phyloP scores from a whole-genome alignment of 2,329 filamentous ascomycete genomes.

The Sclerotinia glacialis region DNA sequence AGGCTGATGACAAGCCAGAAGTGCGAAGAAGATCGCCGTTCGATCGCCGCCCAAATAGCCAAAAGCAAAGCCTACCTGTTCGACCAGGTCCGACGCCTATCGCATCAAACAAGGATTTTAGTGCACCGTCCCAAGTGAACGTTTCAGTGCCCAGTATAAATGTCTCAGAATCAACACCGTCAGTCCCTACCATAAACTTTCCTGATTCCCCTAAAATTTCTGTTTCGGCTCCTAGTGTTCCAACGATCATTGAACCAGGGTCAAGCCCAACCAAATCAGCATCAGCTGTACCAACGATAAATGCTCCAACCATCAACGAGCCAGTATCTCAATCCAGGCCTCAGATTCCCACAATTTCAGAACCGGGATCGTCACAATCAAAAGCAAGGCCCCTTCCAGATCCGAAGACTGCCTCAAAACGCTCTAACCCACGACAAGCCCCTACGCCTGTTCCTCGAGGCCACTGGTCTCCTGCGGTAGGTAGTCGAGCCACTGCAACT shows the following conservation, averaged over 20 bases:
- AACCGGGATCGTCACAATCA: constrained; percentile 38
- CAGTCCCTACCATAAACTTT: constrained; percentile 38
- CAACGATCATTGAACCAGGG: constrained; percentile 40
- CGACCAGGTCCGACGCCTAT: constrained; percentile 34
- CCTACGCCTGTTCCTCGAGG: constrained; percentile 35
- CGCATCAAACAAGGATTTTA: constrained; percentile 42
- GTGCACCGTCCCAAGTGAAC: constrained; percentile 47
- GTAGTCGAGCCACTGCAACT: constrained; percentile 60
- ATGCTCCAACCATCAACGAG: constrained; percentile 34
- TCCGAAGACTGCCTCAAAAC: constrained; percentile 39
- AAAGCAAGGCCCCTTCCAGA: constrained; percentile 40
- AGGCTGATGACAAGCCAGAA: constrained; percentile 65
- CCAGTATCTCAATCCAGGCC: constrained; percentile 23
- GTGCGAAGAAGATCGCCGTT: constrained; percentile 40
- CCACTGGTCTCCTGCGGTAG: constrained; percentile 58
- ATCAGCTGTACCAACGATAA: constrained; percentile 33
- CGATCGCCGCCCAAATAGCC: constrained; percentile 30
- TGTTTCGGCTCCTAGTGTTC: constrained; percentile 29
- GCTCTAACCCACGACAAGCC: constrained; percentile 39
- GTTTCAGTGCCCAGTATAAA: constrained; percentile 40
- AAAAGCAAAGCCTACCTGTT: constrained; percentile 35
- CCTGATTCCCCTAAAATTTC: constrained; percentile 35
- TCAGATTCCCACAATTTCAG: constrained; percentile 34
- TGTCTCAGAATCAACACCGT: constrained; percentile 31
- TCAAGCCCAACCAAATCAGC: constrained; percentile 32